Percentiles rank a stretch among this genome's conserved stretches.
phyloP scores from a whole-genome alignment of 2,329 filamentous ascomycete species.

The Trichophyton schoenleinii region DNA sequence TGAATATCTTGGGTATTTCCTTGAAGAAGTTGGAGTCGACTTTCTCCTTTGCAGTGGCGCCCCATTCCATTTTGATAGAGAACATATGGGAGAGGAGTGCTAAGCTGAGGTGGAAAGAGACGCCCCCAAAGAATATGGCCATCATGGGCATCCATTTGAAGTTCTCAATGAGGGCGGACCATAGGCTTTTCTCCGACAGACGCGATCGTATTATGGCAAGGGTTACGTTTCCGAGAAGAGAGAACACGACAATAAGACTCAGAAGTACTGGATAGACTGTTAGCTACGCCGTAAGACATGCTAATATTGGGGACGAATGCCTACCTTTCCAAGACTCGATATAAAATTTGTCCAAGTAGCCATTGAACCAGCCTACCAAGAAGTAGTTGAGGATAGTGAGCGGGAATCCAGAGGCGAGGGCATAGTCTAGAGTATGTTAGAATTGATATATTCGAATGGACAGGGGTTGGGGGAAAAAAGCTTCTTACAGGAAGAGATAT shows the following conservation, averaged over 20 bases:
- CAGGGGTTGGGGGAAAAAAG: not conserved
- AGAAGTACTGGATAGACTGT: conserved; percentile 13
- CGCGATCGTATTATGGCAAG: conserved; percentile 53
- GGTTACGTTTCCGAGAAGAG: conserved; percentile 46
- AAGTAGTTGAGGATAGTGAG: conserved; percentile 59
- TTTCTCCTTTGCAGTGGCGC: conserved; percentile 64
- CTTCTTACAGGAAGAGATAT: conserved; percentile 48
- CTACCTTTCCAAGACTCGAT: conserved; percentile 51
- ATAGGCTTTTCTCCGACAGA: conserved; percentile 41
- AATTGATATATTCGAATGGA: not conserved
- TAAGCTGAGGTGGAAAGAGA: conserved; percentile 60
- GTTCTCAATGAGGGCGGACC: conserved; percentile 42
- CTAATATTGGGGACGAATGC: conserved; percentile 42
- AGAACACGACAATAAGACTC: conserved; percentile 51
- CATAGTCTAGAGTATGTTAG: conserved; percentile 40
- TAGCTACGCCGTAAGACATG: not conserved
- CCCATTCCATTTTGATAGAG: conserved; percentile 76
- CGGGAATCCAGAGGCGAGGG: conserved; percentile 55
- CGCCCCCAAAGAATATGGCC: conserved; percentile 67
- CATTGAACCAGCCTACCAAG: conserved; percentile 58
- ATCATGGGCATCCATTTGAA: conserved; percentile 51
- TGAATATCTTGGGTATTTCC: conserved; percentile 65
- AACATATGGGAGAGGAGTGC: conserved; percentile 74
- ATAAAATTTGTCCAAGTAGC: conserved; percentile 54
- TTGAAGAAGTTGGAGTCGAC: conserved; percentile 73